Percentiles rank a stretch among this genome's conserved stretches.
phyloP scores from a whole-genome alignment of 2,329 filamentous ascomycete species.

The Plenodomus tracheiphilus region DNA sequence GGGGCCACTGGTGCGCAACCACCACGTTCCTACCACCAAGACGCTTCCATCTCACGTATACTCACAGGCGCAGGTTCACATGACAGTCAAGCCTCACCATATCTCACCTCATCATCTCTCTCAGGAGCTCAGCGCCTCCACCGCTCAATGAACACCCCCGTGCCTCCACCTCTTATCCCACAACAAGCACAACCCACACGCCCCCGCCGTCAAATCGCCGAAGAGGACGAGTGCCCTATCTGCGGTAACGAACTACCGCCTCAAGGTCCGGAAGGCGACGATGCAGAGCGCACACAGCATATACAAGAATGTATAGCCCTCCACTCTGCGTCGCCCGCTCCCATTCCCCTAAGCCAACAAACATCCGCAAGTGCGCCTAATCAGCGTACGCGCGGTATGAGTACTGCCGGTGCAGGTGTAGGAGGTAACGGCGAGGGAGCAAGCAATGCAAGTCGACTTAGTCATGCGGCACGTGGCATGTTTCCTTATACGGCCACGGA shows the following conservation, averaged over 20 bases:
- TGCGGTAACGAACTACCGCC: constrained; percentile 73
- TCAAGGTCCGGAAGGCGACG: constrained; percentile 42
- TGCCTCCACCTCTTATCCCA: constrained; percentile 13
- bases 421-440: constrained; percentile 30
- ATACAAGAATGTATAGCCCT: constrained; percentile 48
- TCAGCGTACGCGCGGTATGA: constrained; percentile 40
- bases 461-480: constrained; percentile 46
- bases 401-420: constrained; percentile 12
- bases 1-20: constrained; percentile 13
- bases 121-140: constrained; percentile 21
- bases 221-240: constrained; percentile 80
- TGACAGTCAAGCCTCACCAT: constrained; percentile 8
- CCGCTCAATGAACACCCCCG: constrained; percentile 15
- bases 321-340: constrained; percentile 30
- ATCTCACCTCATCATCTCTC: constrained; percentile 12
- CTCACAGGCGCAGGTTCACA: constrained; percentile 5
- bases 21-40: constrained; percentile 13
- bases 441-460: constrained; percentile 26
- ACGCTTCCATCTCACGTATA: constrained; percentile 14
- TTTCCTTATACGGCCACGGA: constrained; percentile 61
- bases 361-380: constrained; percentile 32
- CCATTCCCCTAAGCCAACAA: constrained; percentile 14
- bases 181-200: constrained; percentile 23
- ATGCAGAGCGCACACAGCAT: constrained; percentile 49
- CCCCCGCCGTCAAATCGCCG: constrained; percentile 46